Percentiles rank a stretch among this genome's conserved stretches.
These are phyloP conservation scores for Thermomyces lanuginosus DNA, from an alignment of 2,329 filamentous ascomycete genomes.

Conservation along the genomic window DNA sequence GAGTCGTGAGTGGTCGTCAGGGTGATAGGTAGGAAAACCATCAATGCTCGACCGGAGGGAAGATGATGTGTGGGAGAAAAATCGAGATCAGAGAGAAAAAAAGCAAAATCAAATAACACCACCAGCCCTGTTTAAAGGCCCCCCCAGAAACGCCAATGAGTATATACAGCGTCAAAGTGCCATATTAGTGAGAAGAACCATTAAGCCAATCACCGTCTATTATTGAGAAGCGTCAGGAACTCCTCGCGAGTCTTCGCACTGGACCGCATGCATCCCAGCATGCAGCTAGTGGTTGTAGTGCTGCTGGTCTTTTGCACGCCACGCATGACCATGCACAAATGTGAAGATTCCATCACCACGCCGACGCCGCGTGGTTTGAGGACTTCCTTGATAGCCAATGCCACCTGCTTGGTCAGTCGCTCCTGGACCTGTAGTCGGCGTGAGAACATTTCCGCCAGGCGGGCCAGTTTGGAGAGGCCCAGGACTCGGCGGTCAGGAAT, in stretches of 20 bases:
- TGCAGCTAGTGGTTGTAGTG: slow-evolving; percentile 86
- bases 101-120: too few species aligned
- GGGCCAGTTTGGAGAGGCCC: slow-evolving; percentile 84
- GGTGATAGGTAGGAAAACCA: too few species aligned
- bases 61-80: too few species aligned
- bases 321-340: slow-evolving; percentile 97
- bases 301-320: slow-evolving; percentile 86
- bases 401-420: slow-evolving; percentile 87
- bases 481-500: slow-evolving; percentile 85
- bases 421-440: slow-evolving; percentile 91
- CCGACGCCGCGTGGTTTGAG: slow-evolving; percentile 87
- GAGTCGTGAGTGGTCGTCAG: too few species aligned
- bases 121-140: too few species aligned
- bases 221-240: slow-evolving; percentile 68
- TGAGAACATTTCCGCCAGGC: slow-evolving; percentile 94
- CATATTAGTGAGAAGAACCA: too few species aligned
- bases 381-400: slow-evolving; percentile 81
- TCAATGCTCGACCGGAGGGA: too few species aligned
- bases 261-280: slow-evolving; percentile 87
- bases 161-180: too few species aligned
- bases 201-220: slow-evolving; percentile 17
- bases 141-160: too few species aligned
- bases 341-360: slow-evolving; percentile 92
- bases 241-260: slow-evolving; percentile 91
- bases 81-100: too few species aligned